Percentiles rank a stretch among this genome's conserved stretches.
Conservation (phyloP, 2,329 filamentous ascomycete species). For the Fusarium nodosum region DNA sequence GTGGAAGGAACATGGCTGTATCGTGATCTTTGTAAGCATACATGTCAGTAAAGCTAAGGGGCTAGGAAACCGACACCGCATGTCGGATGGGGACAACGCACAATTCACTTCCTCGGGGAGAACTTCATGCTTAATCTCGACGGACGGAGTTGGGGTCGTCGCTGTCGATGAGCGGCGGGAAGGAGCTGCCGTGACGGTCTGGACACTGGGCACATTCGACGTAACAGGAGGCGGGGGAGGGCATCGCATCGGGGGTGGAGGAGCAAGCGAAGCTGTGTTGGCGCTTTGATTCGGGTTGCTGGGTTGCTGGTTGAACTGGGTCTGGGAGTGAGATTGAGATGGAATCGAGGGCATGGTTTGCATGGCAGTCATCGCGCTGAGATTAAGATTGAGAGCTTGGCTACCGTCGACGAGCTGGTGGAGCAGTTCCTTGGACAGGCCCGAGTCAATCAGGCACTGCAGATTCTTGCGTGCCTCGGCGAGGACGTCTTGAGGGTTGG, state of each 20-base stretch:
- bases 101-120: constrained; percentile 50
- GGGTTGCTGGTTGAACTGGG: constrained; percentile 32
- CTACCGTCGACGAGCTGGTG: constrained; percentile 59
- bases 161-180: constrained; percentile 42
- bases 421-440: constrained; percentile 59
- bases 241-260: constrained; percentile 53
- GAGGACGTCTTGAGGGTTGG: constrained; percentile 60
- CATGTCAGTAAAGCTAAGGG: constrained; percentile 22
- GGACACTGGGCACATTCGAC: constrained; percentile 40
- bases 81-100: constrained; percentile 36
- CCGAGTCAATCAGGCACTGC: constrained; percentile 61
- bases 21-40: constrained; percentile 38
- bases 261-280: constrained; percentile 44
- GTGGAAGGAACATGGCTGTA: constrained; percentile 54
- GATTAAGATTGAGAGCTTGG: constrained; percentile 51
- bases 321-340: constrained; percentile 36
- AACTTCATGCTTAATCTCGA: constrained; percentile 52
- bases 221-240: constrained; percentile 51
- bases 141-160: constrained; percentile 45
- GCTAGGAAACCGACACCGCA: not conserved
- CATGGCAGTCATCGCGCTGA: constrained; percentile 37
- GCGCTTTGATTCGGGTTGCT: constrained; percentile 42
- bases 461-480: constrained; percentile 62
- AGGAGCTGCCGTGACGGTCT: constrained; percentile 40
- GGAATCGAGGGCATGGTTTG: constrained; percentile 30